Evolutionary conservation across 768 basidiomycete genomes (phyloP), one percentile per base, ranked within the genome.

Genomic region (Tephrocybe sp.): DNA sequence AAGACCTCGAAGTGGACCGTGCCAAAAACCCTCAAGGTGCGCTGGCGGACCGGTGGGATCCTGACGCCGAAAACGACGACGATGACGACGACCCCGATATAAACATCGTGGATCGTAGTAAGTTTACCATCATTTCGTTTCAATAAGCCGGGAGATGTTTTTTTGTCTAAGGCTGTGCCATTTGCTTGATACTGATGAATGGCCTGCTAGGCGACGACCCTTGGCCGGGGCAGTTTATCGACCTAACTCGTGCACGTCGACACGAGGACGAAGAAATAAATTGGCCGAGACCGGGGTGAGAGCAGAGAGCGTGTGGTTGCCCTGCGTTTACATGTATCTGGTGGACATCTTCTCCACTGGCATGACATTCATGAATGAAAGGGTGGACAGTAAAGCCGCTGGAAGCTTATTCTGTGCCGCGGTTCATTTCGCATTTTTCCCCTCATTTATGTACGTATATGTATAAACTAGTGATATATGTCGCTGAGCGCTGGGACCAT

Each of bases 1-100:
- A 79, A 47, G 93, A 94, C 64, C 79, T 94, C 27, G 74, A 75
- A 6, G 76, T 94, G 30, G 90, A 92, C 69, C 81, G 80, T 19
- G 77, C 71, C 42, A 72, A 68, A 55, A 82, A 89, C 61, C 88
- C 88, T 0, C 69, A 68, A 12, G 75, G 70, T 19, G 78, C 78
- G 11, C 56, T 72, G 47, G 62, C 67, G 12, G 89, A 88, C 61
- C 74, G 68, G 36, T 90, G 86, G 85, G 80, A 84, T 54, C 72
- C 73, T 2, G 73, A 77, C 10, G 78, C 74, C 16, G 80, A 81
- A 25, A 75, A 75, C 8, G 79, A 77, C 16, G 75, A 74, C 7
- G 75, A 74, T 12, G 87, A 79, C 15, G 84, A 82, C 3, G 77
- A 75, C 30, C 62, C 59, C 12, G 75, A 77, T 21, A 72, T 77